These are phyloP conservation scores for Begonia peltatifolia DNA, from an alignment of 306 rosid genomes.

Conservation along the genomic window DNA sequence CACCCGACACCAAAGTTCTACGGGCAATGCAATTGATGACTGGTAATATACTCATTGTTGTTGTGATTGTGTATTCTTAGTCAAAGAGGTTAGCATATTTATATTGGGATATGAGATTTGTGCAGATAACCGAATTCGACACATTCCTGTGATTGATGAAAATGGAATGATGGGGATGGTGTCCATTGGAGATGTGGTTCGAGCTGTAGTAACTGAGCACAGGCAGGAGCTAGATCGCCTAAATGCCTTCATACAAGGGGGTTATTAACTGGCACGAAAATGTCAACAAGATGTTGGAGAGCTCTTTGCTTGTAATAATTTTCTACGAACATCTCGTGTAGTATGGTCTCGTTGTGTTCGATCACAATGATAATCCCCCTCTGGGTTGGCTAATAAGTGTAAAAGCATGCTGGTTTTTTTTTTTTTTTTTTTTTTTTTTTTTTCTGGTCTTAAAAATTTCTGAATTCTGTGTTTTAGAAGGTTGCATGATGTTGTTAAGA, in stretches of 20 bases:
- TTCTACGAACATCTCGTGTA: too few species aligned
- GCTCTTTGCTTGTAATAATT: too few species aligned
- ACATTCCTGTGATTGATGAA: slow-evolving; percentile 75
- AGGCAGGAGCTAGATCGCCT: slow-evolving; percentile 89
- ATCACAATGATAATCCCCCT: too few species aligned
- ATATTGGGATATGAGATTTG: neutral
- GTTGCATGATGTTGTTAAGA: too few species aligned
- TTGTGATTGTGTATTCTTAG: too few species aligned
- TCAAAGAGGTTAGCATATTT: neutral
- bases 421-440: too few species aligned
- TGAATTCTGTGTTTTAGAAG: too few species aligned
- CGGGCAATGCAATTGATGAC: slow-evolving; percentile 98
- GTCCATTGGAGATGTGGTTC: slow-evolving; percentile 96
- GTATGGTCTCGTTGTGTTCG: too few species aligned
- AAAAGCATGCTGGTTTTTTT: too few species aligned
- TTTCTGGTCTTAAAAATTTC: too few species aligned
- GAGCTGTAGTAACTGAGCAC: slow-evolving; percentile 94
- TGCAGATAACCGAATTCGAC: slow-evolving; percentile 83
- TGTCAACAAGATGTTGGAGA: too few species aligned
- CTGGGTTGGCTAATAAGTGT: too few species aligned
- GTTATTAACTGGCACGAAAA: slow-evolving; percentile 35
- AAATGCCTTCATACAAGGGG: slow-evolving; percentile 93
- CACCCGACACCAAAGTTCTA: slow-evolving; percentile 72
- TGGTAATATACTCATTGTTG: slow-evolving; percentile 22
- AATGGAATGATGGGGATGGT: slow-evolving; percentile 91